Percentiles rank a stretch among this genome's conserved stretches.
phyloP scores from a whole-genome alignment of 2,329 filamentous ascomycete species.

The Pseudogymnoascus sp. region DNA sequence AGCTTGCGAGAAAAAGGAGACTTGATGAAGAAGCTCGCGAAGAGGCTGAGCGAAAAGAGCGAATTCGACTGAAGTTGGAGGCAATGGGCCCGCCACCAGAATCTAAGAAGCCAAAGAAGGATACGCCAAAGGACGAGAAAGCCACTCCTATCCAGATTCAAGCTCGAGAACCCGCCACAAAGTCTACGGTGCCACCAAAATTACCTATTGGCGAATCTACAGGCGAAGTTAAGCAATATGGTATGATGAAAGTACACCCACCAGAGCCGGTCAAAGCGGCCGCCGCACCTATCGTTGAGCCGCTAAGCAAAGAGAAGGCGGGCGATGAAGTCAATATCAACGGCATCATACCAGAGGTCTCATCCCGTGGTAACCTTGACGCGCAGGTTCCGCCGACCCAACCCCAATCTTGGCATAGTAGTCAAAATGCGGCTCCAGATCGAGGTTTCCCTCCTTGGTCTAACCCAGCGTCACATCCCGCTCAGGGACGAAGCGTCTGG shows the following conservation, averaged over 20 bases:
- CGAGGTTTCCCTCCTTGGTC: constrained; percentile 46
- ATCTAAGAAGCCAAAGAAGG: constrained; percentile 51
- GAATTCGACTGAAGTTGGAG: constrained; percentile 66
- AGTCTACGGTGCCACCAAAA: constrained; percentile 15
- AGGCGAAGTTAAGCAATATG: constrained; percentile 39
- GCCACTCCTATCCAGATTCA: constrained; percentile 32
- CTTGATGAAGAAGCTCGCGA: constrained; percentile 65
- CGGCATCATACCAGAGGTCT: background rate
- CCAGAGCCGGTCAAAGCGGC: constrained; percentile 31
- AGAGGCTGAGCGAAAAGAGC: constrained; percentile 64
- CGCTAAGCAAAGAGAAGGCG: background rate
- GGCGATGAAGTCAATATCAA: background rate
- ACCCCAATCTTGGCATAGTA: constrained; percentile 29
- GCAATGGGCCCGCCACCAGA: constrained; percentile 61
- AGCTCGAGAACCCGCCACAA: constrained; percentile 21
- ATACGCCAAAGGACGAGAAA: constrained; percentile 41
- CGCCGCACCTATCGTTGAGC: background rate
- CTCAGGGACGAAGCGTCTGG: constrained; percentile 61
- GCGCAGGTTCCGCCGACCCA: background rate
- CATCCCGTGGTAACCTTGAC: background rate
- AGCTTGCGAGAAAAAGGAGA: constrained; percentile 62
- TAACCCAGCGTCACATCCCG: constrained; percentile 28
- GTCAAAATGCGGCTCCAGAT: constrained; percentile 34
- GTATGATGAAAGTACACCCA: constrained; percentile 41
- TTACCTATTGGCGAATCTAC: constrained; percentile 22